Evolutionary conservation across 1,284 basidiomycete genomes (phyloP), one percentile per base, ranked within the genome.

Genomic region (Cutaneotrichosporon cavernicola): DNA sequence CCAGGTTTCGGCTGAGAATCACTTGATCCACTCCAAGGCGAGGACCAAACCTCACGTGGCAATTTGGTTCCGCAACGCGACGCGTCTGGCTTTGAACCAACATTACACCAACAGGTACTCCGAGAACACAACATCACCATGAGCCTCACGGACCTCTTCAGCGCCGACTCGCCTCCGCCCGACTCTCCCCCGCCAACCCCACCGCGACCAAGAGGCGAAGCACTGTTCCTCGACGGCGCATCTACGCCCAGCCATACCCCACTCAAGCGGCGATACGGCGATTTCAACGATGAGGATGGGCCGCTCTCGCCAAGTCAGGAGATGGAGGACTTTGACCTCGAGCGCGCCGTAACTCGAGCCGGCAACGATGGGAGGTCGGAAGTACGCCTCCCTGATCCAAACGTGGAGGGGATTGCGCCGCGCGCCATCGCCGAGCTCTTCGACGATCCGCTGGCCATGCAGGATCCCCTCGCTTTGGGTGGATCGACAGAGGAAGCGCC

Each of bases 401-500:
- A 38, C 22, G 34, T 58, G 30, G 56, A 62, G 31, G 34, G 47
- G 14, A n/a, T 59, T 10, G 52, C 32, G 21, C 55, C 38, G 5
- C 57, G 57, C 46, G 64, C 55, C 14, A 14, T 61, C 30, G 49
- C 31, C 21, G 50, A 56, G 21, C 9, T 59, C 11, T 50, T 58
- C 9, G 55, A 62, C 61, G 66, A 62, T 58, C 61, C 63, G 18
- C 58, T 58, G 21, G 56, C 50, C 6, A 43, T 61, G 32, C 63
- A 65, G 51, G 66, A 68, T 26, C 63, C 66, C 0, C 47, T 65
- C 5, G 59, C 61, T 0, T 50, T 34, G 21, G 63, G 16, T 2
- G 68, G 50, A 8, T 72, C 51, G 13, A 72, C 65, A n/a, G 79
- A 75, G 57, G 61, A 60, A 9, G 57, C 36, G 10, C 81, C 78